Evolutionary conservation across 768 basidiomycete genomes (phyloP).

Genomic region (Sporobolomyces roseus): DNA sequence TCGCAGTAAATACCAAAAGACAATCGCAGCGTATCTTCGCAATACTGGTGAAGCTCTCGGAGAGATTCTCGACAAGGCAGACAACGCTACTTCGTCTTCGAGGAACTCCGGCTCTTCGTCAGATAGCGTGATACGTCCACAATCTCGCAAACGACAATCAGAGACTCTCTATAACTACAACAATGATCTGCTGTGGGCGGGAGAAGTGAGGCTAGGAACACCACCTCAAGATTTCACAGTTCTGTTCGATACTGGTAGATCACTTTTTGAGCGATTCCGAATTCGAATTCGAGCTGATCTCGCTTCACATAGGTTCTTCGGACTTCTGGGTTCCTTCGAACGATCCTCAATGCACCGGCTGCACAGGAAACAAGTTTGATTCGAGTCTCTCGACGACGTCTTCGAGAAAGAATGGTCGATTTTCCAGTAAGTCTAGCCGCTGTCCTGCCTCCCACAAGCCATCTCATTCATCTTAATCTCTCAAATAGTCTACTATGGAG

Average conservation of each 20-base stretch:
- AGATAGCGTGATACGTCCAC: not conserved
- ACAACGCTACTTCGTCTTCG: slow-evolving; percentile 13
- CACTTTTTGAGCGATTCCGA: not conserved
- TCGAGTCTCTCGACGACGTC: slow-evolving; percentile 20
- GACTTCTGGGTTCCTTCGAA: slow-evolving; percentile 29
- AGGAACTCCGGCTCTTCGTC: not conserved
- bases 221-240: slow-evolving; percentile 23
- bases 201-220: slow-evolving; percentile 9
- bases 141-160: slow-evolving; percentile 13
- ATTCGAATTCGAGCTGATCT: too few relatives aligned
- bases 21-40: slow-evolving; percentile 14
- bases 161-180: slow-evolving; percentile 22
- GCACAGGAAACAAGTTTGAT: slow-evolving; percentile 23
- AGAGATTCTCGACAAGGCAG: slow-evolving; percentile 5
- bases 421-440: slow-evolving; percentile 8
- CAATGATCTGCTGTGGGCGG: slow-evolving; percentile 27
- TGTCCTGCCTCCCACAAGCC: not conserved
- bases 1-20: slow-evolving; percentile 18
- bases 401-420: slow-evolving; percentile 19
- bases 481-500: slow-evolving; percentile 17
- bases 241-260: slow-evolving; percentile 20
- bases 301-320: slow-evolving; percentile 11
- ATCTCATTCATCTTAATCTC: not conserved
- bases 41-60: slow-evolving; percentile 26
- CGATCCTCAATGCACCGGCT: slow-evolving; percentile 21